A percentile compares a stretch with the other conserved stretches of the same genome.
Evolutionary conservation across 169 alveolate genomes (phyloP).

Genomic region (Plasmodium billcollinsi): DNA sequence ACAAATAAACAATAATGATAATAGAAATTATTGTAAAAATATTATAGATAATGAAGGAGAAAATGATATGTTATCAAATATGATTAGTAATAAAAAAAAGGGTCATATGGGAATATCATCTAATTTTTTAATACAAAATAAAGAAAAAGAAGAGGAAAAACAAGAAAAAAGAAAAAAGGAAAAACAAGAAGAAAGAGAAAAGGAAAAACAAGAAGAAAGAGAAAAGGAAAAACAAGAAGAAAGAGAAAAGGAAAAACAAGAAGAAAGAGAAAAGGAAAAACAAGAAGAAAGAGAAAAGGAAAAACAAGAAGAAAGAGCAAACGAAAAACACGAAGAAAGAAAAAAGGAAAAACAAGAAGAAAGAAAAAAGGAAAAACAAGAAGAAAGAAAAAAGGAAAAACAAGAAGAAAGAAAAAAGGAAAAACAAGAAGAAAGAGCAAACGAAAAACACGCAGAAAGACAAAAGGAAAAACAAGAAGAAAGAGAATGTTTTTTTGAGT

Average conservation of each 20-base stretch:
- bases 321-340: not conserved
- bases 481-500: not conserved
- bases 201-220: not conserved
- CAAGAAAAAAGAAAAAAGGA: not conserved
- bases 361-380: not conserved
- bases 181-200: not conserved
- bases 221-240: not conserved
- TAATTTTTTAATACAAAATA: too few species aligned
- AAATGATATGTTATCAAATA: too few species aligned
- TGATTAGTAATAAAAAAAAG: too few species aligned
- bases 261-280: not conserved
- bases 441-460: not conserved
- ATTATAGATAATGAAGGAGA: too few species aligned
- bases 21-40: too few species aligned
- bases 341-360: not conserved
- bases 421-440: not conserved
- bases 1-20: too few species aligned
- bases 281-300: not conserved
- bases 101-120: too few species aligned
- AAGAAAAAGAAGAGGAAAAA: not conserved
- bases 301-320: not conserved
- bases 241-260: not conserved
- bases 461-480: not conserved
- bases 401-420: not conserved
- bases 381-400: not conserved